phyloP scores from a whole-genome alignment of 805 yeast species.

The Barnettozyma botsteinii region DNA sequence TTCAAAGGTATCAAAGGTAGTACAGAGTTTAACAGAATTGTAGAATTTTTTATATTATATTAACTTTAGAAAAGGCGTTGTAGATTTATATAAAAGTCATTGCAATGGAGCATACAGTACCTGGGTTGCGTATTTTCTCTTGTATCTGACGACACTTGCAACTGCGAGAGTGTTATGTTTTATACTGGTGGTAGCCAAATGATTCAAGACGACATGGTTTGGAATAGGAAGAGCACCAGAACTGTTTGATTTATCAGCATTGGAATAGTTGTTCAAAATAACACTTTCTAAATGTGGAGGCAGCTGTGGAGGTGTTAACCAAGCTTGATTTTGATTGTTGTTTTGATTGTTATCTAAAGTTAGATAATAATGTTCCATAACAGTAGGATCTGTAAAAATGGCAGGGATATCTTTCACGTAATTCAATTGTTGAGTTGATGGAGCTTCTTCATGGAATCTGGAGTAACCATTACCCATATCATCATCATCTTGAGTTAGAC shows the following conservation, averaged over 20 bases:
- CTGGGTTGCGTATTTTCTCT: slow-evolving; percentile 85
- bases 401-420: slow-evolving; percentile 74
- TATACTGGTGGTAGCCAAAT: slow-evolving; percentile 91
- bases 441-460: slow-evolving; percentile 63
- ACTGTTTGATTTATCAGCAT: slow-evolving; percentile 66
- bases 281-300: slow-evolving; percentile 97
- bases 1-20: neutral
- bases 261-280: slow-evolving; percentile 66
- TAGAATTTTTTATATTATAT: neutral
- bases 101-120: slow-evolving; percentile 85
- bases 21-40: too few relatives aligned
- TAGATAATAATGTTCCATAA: slow-evolving; percentile 79
- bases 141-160: slow-evolving; percentile 84
- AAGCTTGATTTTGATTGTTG: slow-evolving; percentile 50
- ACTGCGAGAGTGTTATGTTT: slow-evolving; percentile 92
- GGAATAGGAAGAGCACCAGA: slow-evolving; percentile 90
- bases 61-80: too few relatives aligned
- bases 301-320: slow-evolving; percentile 87
- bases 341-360: slow-evolving; percentile 67
- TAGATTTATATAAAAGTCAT: too few relatives aligned
- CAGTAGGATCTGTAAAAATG: slow-evolving; percentile 77
- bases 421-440: slow-evolving; percentile 22
- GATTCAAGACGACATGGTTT: slow-evolving; percentile 89
- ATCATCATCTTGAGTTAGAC: slow-evolving; percentile 60
- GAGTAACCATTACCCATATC: slow-evolving; percentile 82